Evolutionary conservation across 1,284 basidiomycete genomes (phyloP).

Genomic region (Exobasidium cylindrosporum): DNA sequence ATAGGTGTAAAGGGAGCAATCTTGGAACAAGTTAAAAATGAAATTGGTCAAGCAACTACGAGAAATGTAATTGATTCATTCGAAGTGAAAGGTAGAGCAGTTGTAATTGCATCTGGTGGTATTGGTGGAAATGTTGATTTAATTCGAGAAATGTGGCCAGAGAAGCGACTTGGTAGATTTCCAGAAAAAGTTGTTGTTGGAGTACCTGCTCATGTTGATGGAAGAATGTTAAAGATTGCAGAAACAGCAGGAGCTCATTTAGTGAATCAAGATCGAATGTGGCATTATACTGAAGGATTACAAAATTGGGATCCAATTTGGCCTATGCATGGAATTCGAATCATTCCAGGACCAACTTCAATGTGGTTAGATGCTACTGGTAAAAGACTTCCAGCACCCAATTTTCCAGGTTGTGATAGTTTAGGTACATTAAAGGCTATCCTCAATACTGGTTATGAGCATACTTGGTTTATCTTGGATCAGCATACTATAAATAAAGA

Average conservation of each 20-base stretch:
- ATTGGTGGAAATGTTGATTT: slow-evolving; percentile 24
- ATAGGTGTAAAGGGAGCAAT: slow-evolving; percentile 16
- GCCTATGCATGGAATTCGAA: slow-evolving; percentile 23
- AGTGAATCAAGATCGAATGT: slow-evolving; percentile 23
- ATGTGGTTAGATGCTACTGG: slow-evolving; percentile 24
- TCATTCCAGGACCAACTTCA: slow-evolving; percentile 23
- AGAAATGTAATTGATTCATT: slow-evolving; percentile 17
- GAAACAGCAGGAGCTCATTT: slow-evolving; percentile 17
- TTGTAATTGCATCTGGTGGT: slow-evolving; percentile 21
- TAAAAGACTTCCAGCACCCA: slow-evolving; percentile 20
- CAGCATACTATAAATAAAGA: slow-evolving; percentile 19
- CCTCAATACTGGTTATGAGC: slow-evolving; percentile 20
- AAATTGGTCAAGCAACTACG: slow-evolving; percentile 15
- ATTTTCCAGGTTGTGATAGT: slow-evolving; percentile 23
- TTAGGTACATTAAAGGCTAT: slow-evolving; percentile 22
- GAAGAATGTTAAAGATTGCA: slow-evolving; percentile 16
- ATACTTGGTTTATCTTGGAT: slow-evolving; percentile 24
- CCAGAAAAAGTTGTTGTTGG: slow-evolving; percentile 19
- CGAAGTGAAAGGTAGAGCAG: slow-evolving; percentile 16
- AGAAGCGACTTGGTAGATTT: slow-evolving; percentile 12
- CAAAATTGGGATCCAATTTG: slow-evolving; percentile 25
- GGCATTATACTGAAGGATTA: slow-evolving; percentile 24
- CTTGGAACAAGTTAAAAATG: slow-evolving; percentile 12
- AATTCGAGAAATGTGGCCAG: slow-evolving; percentile 21
- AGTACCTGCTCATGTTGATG: slow-evolving; percentile 24